Base-by-base conservation (phyloP, 257 asterid species). In the Knoxia roxburghii region DNA sequence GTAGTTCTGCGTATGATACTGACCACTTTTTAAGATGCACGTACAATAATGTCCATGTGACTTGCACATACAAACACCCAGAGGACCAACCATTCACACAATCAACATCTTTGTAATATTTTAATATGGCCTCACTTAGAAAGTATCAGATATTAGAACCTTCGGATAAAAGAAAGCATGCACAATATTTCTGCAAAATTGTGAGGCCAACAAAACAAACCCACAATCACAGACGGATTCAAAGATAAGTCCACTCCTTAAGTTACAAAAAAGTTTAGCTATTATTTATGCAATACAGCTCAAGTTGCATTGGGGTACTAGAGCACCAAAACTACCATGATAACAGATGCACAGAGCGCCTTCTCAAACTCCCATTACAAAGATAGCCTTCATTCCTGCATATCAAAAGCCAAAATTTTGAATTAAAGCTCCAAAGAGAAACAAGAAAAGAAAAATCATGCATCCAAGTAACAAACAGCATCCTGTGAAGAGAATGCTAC, bases 311-410 rank as follows among this genome's bases (percentile, higher is more conserved):
- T 11, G 20, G 11, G 18, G 60, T 68, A 60, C 58, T 41, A 53
- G 0, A 24, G 20, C 29, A 35, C 32, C 4, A 33, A 56, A 46
- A 53, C 54, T 29, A 35, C 40, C 20, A 3, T 26, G n/a, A 24
- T 8, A 49, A 10, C 52, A 40, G 32, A 52, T 27, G n/a, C 27
- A 20, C 23, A 41, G 52, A 20, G 15, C 55, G 39, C 39, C 10
- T 2, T 61, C 54, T 35, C 58, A 41, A 24, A 26, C 13, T 27
- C 30, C 64, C 40, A 13, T 8, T 32, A 26, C 7, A 21, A 24
- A 15, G 20, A 32, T 45, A 27, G 14, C 33, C 66, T 61, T 73
- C 54, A 73, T 2, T 73, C 78, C 78, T 73, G 56, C 64, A 73
- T 21, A 53, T 40, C 12, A 53, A 68, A 39, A 58, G 41, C 6